phyloP scores from a whole-genome alignment of 108 stramenopile species.

The Skeletonema marinoi region DNA sequence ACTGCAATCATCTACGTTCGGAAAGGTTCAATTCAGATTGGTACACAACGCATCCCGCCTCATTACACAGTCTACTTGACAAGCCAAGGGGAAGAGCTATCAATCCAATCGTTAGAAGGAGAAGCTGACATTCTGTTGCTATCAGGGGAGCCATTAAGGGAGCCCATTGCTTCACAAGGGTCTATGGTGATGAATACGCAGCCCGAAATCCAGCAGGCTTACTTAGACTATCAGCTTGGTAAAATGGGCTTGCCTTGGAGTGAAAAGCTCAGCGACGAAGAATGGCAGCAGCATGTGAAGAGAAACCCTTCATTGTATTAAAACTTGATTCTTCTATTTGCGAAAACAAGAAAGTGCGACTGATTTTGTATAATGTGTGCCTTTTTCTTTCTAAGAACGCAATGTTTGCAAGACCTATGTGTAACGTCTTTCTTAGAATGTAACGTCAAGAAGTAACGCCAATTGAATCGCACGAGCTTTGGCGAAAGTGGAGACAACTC shows the following conservation, averaged over 20 bases:
- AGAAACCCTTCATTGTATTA: conserved; percentile 61
- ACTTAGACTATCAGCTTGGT: conserved; percentile 71
- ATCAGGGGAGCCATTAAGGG: conserved; percentile 61
- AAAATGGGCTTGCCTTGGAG: conserved; percentile 78
- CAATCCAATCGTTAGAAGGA: conserved; percentile 19
- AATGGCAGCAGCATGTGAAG: conserved; percentile 72
- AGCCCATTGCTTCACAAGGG: conserved; percentile 74
- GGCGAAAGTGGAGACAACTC: neutral
- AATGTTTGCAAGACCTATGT: neutral
- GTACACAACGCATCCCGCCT: conserved; percentile 29
- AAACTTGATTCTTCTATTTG: neutral
- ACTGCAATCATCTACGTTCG: conserved; percentile 77
- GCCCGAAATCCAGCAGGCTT: conserved; percentile 67
- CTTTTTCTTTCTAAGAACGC: neutral
- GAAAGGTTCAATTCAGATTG: conserved; percentile 50
- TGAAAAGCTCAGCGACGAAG: conserved; percentile 62
- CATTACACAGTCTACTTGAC: conserved; percentile 65
- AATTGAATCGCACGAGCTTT: neutral
- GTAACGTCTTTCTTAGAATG: neutral
- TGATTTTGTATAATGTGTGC: neutral
- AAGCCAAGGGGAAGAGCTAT: conserved; percentile 30
- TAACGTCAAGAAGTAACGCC: neutral
- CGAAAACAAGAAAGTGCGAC: neutral
- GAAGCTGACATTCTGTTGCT: conserved; percentile 70
- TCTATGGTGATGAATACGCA: conserved; percentile 80